These are phyloP conservation scores for Tricholoma hemisulphureum DNA, from an alignment of 768 basidiomycete genomes.

Conservation along the genomic window DNA sequence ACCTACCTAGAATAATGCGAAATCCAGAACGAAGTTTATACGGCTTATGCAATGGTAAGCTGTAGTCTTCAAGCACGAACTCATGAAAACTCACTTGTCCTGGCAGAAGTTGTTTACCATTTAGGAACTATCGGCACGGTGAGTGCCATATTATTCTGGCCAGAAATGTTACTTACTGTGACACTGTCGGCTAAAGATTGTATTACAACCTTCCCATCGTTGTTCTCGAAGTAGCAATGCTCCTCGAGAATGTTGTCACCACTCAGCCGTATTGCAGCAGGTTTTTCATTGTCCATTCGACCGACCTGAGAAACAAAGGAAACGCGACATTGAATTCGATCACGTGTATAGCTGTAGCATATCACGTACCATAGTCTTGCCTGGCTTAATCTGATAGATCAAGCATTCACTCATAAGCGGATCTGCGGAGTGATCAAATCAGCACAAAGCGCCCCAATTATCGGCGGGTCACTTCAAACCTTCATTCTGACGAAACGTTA, in stretches of 20 bases:
- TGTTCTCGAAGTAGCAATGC: slow-evolving; percentile 90
- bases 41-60: slow-evolving; percentile 38
- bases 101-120: slow-evolving; percentile 83
- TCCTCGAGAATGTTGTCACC: slow-evolving; percentile 90
- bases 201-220: slow-evolving; percentile 79
- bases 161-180: slow-evolving; percentile 55
- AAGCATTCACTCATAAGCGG: slow-evolving; percentile 96
- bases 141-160: slow-evolving; percentile 7
- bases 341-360: slow-evolving; percentile 3
- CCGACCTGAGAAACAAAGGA: slow-evolving; percentile 58
- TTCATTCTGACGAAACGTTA: slow-evolving; percentile 55
- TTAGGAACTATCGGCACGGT: slow-evolving; percentile 66
- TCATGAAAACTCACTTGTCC: slow-evolving; percentile 56
- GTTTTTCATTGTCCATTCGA: slow-evolving; percentile 77
- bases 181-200: slow-evolving; percentile 77
- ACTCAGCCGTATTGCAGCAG: slow-evolving; percentile 87
- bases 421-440: slow-evolving; percentile 45
- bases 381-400: slow-evolving; percentile 88
- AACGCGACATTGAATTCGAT: slow-evolving; percentile 1
- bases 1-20: slow-evolving; percentile 90
- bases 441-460: slow-evolving; percentile 7
- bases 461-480: slow-evolving; percentile 40
- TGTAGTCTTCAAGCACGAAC: not conserved
- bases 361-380: slow-evolving; percentile 66
- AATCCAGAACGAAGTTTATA: slow-evolving; percentile 91